Base-by-base conservation (phyloP, 768 basidiomycete genomes). In the Dacryopinax primogenitus region DNA sequence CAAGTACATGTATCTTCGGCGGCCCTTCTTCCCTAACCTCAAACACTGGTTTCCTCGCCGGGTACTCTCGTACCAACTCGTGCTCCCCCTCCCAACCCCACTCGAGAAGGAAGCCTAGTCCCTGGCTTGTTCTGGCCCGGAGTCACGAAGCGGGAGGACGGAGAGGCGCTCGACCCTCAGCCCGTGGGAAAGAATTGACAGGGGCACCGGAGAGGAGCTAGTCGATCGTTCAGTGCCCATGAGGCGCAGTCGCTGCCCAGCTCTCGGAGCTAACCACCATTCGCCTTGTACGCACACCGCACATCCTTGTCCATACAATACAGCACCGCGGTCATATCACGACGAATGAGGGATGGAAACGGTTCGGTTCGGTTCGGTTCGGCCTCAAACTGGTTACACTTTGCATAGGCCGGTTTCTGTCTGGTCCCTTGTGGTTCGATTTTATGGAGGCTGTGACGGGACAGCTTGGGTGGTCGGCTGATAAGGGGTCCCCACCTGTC, bases 41-140 rank as follows among this genome's bases (percentile, higher is more conserved):
- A 23, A 30, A 30, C 4, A 58, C 13, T 23, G 32, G 51, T 21
- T 6, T 3, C 26, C 18, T 58, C 7, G 26, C 51, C 26, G 51
- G 51, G 26, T 58, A 58, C 51, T 58, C 51, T 3, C 7, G 3
- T 2, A 58, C 51, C 26, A 58, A 30, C 30, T 11, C 51, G 51
- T 58, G 51, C 51, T 58, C 51, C 4, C 51, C 51, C 51, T 58
- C 51, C 26, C 30, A 58, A 3, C 26, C 51, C 51, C 51, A 58
- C 30, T 58, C 51, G 51, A 21, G 13, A 3, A 58, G 51, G 51
- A 58, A 58, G 11, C 4, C 4, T 13, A 58, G 51, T 58, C 51
- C 51, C 51, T 58, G 4, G 51, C 51, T 9, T 26, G 30, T 21
- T 58, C 51, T 30, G 51, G 51, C 26, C 51, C 51, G 18, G 51